Conservation (phyloP, 2,329 filamentous ascomycete genomes). For the Xylariales sp. region DNA sequence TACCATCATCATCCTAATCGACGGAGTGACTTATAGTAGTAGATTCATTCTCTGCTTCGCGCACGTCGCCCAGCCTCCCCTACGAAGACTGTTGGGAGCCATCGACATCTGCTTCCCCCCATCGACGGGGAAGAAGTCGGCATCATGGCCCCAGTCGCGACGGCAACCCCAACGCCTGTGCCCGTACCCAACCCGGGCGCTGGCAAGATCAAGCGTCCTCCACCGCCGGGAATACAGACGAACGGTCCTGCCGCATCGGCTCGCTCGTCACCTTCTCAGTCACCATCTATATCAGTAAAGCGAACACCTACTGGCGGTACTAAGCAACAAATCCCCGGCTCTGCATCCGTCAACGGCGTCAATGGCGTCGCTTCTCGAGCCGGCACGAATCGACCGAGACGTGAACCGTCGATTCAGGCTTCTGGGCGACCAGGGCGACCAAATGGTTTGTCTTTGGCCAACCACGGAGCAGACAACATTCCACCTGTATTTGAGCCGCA, state of each 20-base stretch:
- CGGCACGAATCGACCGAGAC: slow-evolving; percentile 50
- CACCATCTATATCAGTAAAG: slow-evolving; percentile 50
- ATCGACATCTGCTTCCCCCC: neutral
- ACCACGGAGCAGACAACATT: slow-evolving; percentile 38
- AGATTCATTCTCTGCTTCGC: too few relatives aligned
- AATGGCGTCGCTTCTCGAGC: slow-evolving; percentile 43
- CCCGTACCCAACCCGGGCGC: slow-evolving; percentile 22
- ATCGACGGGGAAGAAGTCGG: slow-evolving; percentile 10
- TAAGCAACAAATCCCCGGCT: slow-evolving; percentile 32
- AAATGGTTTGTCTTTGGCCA: slow-evolving; percentile 46
- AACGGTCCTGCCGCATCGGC: slow-evolving; percentile 57
- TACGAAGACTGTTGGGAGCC: too few relatives aligned
- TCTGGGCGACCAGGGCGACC: slow-evolving; percentile 42
- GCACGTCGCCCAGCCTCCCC: too few relatives aligned
- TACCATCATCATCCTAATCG: too few relatives aligned
- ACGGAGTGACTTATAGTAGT: too few relatives aligned
- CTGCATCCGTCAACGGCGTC: slow-evolving; percentile 35
- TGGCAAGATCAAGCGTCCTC: slow-evolving; percentile 64
- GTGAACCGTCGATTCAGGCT: slow-evolving; percentile 46
- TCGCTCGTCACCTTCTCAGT: slow-evolving; percentile 51
- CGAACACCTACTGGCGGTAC: slow-evolving; percentile 38
- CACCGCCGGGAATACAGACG: slow-evolving; percentile 61
- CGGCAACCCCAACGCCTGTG: slow-evolving; percentile 29
- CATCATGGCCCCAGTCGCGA: slow-evolving; percentile 53
- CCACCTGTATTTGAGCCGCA: slow-evolving; percentile 38